A percentile compares a stretch with the other conserved stretches of the same genome.
Evolutionary conservation across 345 rosid species (phyloP).

Genomic region (Citrus unshiu): DNA sequence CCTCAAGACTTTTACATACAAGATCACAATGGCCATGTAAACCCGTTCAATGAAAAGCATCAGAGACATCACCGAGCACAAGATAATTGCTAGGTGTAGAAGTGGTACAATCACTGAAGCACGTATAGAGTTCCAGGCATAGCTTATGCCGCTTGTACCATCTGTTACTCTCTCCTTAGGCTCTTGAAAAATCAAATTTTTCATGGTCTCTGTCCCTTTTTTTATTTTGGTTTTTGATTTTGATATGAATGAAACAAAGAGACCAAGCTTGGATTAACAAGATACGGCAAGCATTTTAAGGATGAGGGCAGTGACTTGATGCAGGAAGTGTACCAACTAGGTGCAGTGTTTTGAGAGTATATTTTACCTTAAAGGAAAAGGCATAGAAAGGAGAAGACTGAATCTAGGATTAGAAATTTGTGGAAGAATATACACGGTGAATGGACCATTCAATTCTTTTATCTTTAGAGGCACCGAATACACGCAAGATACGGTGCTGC

Average conservation of each 20-base stretch:
- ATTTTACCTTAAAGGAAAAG: neutral
- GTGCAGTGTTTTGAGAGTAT: neutral
- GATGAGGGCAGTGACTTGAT: neutral
- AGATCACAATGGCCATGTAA: constrained; percentile 45
- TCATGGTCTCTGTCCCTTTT: neutral
- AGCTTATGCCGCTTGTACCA: constrained; percentile 13
- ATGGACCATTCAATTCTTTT: neutral
- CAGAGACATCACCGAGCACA: constrained; percentile 44
- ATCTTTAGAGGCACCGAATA: constrained; percentile 8
- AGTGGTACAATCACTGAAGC: constrained; percentile 31
- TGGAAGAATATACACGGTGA: neutral
- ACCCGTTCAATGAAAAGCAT: constrained; percentile 48
- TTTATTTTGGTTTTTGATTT: neutral
- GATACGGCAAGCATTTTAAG: neutral
- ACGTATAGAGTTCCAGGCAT: constrained; percentile 14
- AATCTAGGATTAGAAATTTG: neutral
- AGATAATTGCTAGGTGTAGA: constrained; percentile 29
- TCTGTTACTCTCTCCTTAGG: constrained; percentile 9
- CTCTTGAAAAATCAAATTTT: constrained; percentile 5
- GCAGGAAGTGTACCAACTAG: neutral
- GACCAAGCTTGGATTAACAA: neutral
- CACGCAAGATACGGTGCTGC: constrained; percentile 11
- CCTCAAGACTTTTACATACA: constrained; percentile 35
- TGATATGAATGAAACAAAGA: neutral
- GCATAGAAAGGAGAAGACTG: neutral